Evolutionary conservation across 441 rosid species (phyloP).

Genomic region (Erodium texanum): DNA sequence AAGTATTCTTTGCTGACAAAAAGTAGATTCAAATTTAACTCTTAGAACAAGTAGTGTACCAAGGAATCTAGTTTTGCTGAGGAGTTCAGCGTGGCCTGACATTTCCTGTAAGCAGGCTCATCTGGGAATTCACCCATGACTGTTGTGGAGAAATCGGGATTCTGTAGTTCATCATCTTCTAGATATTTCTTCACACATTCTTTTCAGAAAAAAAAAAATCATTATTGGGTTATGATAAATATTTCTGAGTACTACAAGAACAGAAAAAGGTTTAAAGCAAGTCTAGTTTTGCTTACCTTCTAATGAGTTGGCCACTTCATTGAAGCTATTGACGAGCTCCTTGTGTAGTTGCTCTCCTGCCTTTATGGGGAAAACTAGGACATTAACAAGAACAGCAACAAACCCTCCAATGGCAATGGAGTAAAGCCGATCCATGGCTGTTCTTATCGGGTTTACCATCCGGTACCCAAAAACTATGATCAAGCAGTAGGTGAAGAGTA

Average conservation of each 20-base stretch:
- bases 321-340: conserved; percentile 42
- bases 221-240: neutral
- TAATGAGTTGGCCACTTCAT: conserved; percentile 50
- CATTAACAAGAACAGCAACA: conserved; percentile 56
- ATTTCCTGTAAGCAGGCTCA: conserved; percentile 50
- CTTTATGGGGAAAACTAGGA: conserved; percentile 50
- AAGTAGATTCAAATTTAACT: too few species aligned
- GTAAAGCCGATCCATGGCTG: conserved; percentile 56
- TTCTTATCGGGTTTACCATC: conserved; percentile 50
- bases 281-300: conserved; percentile 34
- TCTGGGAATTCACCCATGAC: conserved; percentile 58
- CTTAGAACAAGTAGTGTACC: conserved; percentile 27
- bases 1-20: too few species aligned
- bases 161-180: conserved; percentile 37
- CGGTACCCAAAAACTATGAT: conserved; percentile 55
- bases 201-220: neutral
- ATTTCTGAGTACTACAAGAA: neutral
- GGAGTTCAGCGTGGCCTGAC: conserved; percentile 40
- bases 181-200: conserved; percentile 63
- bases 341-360: conserved; percentile 53
- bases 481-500: conserved; percentile 57
- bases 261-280: neutral
- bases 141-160: conserved; percentile 46
- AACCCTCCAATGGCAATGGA: conserved; percentile 57
- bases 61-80: conserved; percentile 45